phyloP scores from a whole-genome alignment of 805 yeast genomes.

The Candida endomychidarum region DNA sequence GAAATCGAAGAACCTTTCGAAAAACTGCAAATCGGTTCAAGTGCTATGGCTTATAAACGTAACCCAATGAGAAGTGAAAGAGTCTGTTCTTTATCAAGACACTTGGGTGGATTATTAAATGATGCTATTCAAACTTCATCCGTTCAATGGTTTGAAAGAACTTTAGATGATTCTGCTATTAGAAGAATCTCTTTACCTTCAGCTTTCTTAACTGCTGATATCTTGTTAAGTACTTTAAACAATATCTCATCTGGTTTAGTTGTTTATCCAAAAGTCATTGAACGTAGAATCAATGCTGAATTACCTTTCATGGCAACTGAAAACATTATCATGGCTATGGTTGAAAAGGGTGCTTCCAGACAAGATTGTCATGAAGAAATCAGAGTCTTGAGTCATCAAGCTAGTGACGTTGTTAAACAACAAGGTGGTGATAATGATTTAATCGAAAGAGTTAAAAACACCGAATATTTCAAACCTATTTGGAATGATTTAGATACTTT shows the following conservation, averaged over 20 bases:
- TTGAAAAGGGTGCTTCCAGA: constrained; percentile 94
- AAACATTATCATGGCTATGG: constrained; percentile 99
- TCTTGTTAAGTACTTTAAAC: constrained; percentile 80
- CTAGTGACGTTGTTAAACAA: constrained; percentile 94
- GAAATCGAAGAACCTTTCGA: constrained; percentile 99
- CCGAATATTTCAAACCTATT: constrained; percentile 83
- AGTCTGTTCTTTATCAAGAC: constrained; percentile 97
- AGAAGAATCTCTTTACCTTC: constrained; percentile 96
- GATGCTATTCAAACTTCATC: constrained; percentile 97
- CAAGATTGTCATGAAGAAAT: constrained; percentile 98
- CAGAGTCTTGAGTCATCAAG: constrained; percentile 95
- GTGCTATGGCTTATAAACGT: constrained; percentile 99
- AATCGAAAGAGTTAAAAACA: constrained; percentile 79
- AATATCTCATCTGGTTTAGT: constrained; percentile 95
- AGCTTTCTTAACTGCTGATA: constrained; percentile 95
- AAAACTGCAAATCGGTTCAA: constrained; percentile 96
- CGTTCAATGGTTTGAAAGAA: constrained; percentile 99
- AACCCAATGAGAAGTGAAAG: constrained; percentile 99
- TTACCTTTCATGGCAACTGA: constrained; percentile 99
- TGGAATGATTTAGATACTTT: constrained; percentile 78
- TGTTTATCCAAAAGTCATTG: constrained; percentile 98
- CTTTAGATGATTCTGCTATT: constrained; percentile 96
- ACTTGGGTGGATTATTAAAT: constrained; percentile 83
- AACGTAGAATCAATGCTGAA: constrained; percentile 91
- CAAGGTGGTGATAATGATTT: constrained; percentile 98